phyloP scores from a whole-genome alignment of 228 moss, liverwort and hornwort species.

The Sphagnum magellanicum region DNA sequence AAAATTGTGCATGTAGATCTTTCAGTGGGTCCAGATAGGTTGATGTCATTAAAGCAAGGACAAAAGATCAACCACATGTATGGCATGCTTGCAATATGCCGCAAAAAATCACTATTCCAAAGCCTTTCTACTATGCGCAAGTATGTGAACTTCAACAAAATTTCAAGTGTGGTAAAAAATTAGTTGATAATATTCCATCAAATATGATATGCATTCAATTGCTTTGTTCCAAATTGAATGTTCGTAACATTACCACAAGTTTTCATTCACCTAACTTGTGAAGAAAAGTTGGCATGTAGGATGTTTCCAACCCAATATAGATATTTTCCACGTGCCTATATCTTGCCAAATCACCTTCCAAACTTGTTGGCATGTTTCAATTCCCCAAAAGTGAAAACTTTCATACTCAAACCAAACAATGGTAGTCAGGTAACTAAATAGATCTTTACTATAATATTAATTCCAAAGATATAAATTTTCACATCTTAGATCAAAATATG shows the following conservation, averaged over 20 bases:
- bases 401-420: constrained; percentile 59
- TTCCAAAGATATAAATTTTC: too few species aligned
- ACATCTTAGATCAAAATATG: too few species aligned
- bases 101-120: constrained; percentile 47
- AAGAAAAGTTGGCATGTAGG: constrained; percentile 9
- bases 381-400: constrained; percentile 34
- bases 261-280: background rate
- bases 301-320: constrained; percentile 62
- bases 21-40: constrained; percentile 53
- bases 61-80: constrained; percentile 62
- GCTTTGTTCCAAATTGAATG: too few species aligned
- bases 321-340: constrained; percentile 47
- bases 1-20: constrained; percentile 22
- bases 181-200: too few species aligned
- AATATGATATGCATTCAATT: too few species aligned
- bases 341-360: constrained; percentile 49
- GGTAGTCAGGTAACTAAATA: constrained; percentile 37
- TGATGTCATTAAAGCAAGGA: constrained; percentile 44
- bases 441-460: too few species aligned
- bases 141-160: constrained; percentile 13
- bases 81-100: constrained; percentile 62
- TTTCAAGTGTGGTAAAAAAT: too few species aligned
- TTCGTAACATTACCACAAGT: too few species aligned
- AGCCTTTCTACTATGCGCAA: constrained; percentile 55
- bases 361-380: constrained; percentile 47